These are phyloP conservation scores for Fusarium devonianum DNA, from an alignment of 2,329 filamentous ascomycete genomes.

Conservation along the genomic window DNA sequence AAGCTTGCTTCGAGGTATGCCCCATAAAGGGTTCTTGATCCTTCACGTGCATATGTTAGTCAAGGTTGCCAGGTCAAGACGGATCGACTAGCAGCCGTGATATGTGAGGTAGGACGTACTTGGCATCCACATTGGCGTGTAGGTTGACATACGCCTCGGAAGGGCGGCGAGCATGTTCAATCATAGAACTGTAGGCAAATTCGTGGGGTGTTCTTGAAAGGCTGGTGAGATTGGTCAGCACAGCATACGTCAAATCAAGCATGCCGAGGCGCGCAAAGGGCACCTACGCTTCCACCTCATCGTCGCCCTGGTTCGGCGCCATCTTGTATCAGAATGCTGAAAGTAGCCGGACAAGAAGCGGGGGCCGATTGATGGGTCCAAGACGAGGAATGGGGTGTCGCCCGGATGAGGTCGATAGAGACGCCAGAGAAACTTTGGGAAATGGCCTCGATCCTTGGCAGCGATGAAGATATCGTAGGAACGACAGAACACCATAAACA, in stretches of 20 bases:
- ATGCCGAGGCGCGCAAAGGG: neutral
- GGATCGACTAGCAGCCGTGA: neutral
- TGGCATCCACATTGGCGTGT: constrained; percentile 56
- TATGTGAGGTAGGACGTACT: constrained; percentile 44
- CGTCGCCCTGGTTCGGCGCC: constrained; percentile 36
- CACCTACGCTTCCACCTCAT: constrained; percentile 42
- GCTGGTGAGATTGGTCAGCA: constrained; percentile 30
- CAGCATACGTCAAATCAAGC: neutral
- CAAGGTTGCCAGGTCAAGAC: neutral
- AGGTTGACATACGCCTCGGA: constrained; percentile 51
- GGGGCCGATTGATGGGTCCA: too few species aligned
- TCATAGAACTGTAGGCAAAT: constrained; percentile 42
- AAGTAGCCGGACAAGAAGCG: too few species aligned
- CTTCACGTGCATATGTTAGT: constrained; percentile 40
- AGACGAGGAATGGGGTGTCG: constrained; percentile 8
- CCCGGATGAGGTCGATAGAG: constrained; percentile 1
- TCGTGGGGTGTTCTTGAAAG: constrained; percentile 38
- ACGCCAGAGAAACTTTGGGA: neutral
- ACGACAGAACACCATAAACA: constrained; percentile 1
- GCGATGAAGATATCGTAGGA: neutral
- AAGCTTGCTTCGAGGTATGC: constrained; percentile 59
- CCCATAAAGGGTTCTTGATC: constrained; percentile 59
- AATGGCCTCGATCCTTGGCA: neutral
- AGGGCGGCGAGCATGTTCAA: constrained; percentile 48
- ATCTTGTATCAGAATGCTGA: constrained; percentile 21